Percentiles rank a stretch among this genome's conserved stretches.
phyloP scores from a whole-genome alignment of 2,329 filamentous ascomycete genomes.

The Fusarium solani-melongenae region DNA sequence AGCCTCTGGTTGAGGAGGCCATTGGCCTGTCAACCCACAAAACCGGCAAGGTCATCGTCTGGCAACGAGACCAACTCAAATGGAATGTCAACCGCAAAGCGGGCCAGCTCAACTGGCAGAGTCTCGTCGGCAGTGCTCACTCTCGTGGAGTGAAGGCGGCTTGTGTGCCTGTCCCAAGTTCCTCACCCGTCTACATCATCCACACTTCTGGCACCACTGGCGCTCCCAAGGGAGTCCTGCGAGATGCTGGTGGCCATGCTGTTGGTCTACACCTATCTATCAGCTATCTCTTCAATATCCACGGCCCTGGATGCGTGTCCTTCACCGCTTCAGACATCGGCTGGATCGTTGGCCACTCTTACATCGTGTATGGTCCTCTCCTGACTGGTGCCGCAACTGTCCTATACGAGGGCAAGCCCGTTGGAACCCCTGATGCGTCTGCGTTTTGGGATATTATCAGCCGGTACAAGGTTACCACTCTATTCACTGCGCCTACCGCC shows the following conservation, averaged over 20 bases:
- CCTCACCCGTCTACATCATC: conserved; percentile 88
- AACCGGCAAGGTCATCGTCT: conserved; percentile 79
- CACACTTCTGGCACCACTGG: conserved; percentile 90
- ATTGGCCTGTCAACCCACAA: conserved; percentile 75
- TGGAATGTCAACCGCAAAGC: conserved; percentile 78
- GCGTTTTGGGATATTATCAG: conserved; percentile 90
- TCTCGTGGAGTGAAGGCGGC: conserved; percentile 75
- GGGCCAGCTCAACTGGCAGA: conserved; percentile 84
- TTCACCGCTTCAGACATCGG: conserved; percentile 87
- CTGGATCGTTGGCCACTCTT: conserved; percentile 78
- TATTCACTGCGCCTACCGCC: conserved; percentile 90
- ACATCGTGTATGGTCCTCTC: conserved; percentile 90
- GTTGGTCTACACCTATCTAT: conserved; percentile 87
- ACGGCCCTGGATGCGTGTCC: conserved; percentile 81
- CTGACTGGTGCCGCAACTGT: conserved; percentile 87
- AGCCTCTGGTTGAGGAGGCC: conserved; percentile 80
- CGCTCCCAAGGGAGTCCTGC: conserved; percentile 82
- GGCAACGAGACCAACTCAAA: conserved; percentile 81
- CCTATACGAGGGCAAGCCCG: conserved; percentile 92
- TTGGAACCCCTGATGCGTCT: conserved; percentile 88
- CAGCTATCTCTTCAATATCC: conserved; percentile 83
- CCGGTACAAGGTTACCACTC: conserved; percentile 83
- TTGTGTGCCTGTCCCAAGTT: conserved; percentile 81
- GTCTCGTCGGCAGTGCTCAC: conserved; percentile 76
- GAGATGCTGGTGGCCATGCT: conserved; percentile 87